Conservation (phyloP, 495 filamentous ascomycete genomes). For the Sphaerosporella brunnea region DNA sequence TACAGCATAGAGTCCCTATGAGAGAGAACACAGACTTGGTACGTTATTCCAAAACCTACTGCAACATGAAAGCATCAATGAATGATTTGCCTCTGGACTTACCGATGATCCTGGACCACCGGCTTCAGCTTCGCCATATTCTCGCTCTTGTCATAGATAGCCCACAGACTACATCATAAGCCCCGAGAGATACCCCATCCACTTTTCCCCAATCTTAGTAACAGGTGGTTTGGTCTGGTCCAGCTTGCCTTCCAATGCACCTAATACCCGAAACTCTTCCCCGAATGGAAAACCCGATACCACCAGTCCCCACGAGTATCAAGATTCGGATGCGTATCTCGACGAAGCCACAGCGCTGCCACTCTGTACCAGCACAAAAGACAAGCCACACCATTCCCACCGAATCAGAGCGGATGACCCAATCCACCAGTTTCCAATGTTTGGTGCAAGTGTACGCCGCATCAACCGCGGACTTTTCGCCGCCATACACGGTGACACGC, state of each 20-base stretch:
- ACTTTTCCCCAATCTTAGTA: constrained; percentile 3
- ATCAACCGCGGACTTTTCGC: constrained; percentile 33
- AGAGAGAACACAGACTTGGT: background rate
- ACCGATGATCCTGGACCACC: constrained; percentile 7
- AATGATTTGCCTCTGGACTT: too few species aligned
- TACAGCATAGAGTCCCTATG: background rate
- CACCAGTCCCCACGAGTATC: constrained; percentile 5
- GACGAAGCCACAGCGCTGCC: too few species aligned
- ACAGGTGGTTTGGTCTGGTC: too few species aligned
- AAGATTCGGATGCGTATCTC: constrained; percentile 12
- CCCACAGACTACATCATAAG: background rate
- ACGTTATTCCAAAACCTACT: background rate
- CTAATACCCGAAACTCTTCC: constrained; percentile 9
- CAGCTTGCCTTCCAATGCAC: constrained; percentile 10
- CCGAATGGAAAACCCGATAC: constrained; percentile 9
- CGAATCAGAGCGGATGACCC: constrained; percentile 28
- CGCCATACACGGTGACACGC: constrained; percentile 31
- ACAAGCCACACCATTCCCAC: constrained; percentile 27
- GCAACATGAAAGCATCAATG: too few species aligned
- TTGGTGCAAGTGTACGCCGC: constrained; percentile 29
- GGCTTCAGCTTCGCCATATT: constrained; percentile 10
- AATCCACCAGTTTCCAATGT: constrained; percentile 32
- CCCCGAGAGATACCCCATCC: background rate
- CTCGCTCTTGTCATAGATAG: constrained; percentile 7
- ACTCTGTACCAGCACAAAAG: too few species aligned